Evolutionary conservation across 106 monocot species (phyloP).

Genomic region (Agapanthus africanus): DNA sequence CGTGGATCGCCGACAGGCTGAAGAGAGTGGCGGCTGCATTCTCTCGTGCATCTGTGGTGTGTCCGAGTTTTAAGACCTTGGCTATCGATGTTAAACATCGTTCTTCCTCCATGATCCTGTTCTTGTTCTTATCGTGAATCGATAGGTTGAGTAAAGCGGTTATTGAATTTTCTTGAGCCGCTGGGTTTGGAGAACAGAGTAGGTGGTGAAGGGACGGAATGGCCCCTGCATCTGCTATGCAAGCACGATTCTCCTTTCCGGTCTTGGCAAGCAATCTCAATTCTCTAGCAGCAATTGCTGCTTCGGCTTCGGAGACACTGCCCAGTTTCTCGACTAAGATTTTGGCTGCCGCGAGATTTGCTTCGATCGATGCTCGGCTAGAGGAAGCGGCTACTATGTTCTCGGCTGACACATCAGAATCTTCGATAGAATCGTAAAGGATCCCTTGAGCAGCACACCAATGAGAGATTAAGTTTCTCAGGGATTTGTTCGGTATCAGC

Average conservation of each 20-base stretch:
- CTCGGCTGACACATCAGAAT: conserved; percentile 11
- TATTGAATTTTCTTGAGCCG: conserved; percentile 45
- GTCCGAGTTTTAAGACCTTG: conserved; percentile 23
- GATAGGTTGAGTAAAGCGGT: conserved; percentile 56
- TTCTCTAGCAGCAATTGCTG: conserved; percentile 28
- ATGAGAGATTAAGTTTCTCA: conserved; percentile 37
- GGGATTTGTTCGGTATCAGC: conserved; percentile 42
- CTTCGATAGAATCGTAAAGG: conserved; percentile 19
- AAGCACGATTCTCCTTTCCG: conserved; percentile 38
- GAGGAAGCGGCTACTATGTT: not conserved
- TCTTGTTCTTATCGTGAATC: conserved; percentile 43
- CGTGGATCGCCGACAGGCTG: conserved; percentile 49
- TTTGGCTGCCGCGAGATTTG: conserved; percentile 30
- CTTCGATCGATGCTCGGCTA: conserved; percentile 25
- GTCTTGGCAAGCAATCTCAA: conserved; percentile 45
- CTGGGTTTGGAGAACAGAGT: conserved; percentile 19
- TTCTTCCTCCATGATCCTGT: conserved; percentile 29
- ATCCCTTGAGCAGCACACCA: conserved; percentile 38
- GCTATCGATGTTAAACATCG: conserved; percentile 44
- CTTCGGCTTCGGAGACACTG: conserved; percentile 19
- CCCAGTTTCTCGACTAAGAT: conserved; percentile 30
- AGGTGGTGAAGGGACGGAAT: conserved; percentile 38
- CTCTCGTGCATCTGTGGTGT: conserved; percentile 43
- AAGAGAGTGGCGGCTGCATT: conserved; percentile 63
- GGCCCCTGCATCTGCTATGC: conserved; percentile 50